Percentiles rank a stretch among this genome's conserved stretches.
These are phyloP conservation scores for Akanthomyces lecanii DNA, from an alignment of 2,329 filamentous ascomycete genomes.

Conservation along the genomic window DNA sequence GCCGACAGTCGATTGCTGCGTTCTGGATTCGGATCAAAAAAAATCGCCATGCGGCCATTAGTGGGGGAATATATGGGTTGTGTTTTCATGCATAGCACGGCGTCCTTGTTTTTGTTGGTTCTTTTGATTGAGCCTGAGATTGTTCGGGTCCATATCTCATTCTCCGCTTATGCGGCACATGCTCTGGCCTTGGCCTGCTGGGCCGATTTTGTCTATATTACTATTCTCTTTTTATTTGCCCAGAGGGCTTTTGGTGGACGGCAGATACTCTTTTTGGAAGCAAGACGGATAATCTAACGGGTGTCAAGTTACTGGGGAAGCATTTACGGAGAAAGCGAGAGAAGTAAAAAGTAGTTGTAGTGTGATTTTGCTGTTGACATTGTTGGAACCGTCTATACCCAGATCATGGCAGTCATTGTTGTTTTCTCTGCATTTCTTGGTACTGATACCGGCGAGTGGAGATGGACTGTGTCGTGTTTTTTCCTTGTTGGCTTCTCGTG, in stretches of 20 bases:
- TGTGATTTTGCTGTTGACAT: not conserved
- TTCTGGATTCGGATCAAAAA: no score
- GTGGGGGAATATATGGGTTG: not conserved
- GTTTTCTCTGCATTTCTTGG: not conserved
- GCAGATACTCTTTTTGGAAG: not conserved
- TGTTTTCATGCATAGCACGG: constrained; percentile 15
- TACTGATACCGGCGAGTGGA: not conserved
- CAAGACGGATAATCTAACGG: not conserved
- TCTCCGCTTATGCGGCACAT: not conserved
- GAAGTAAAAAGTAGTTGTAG: not conserved
- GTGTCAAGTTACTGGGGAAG: not conserved
- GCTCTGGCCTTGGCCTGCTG: not conserved
- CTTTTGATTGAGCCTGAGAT: not conserved
- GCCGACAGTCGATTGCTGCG: not conserved
- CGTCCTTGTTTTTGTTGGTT: constrained; percentile 7
- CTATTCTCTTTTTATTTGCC: not conserved
- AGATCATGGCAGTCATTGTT: not conserved
- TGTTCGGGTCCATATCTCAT: not conserved
- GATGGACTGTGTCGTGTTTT: not conserved
- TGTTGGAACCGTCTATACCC: not conserved
- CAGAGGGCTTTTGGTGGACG: constrained; percentile 3
- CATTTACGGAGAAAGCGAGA: not conserved
- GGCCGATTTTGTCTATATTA: not conserved
- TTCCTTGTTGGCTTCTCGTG: not conserved
- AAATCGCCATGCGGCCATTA: not conserved